Evolutionary conservation across 257 asterid genomes (phyloP), one percentile per base, ranked within the genome.

Genomic region (Mentha longifolia): DNA sequence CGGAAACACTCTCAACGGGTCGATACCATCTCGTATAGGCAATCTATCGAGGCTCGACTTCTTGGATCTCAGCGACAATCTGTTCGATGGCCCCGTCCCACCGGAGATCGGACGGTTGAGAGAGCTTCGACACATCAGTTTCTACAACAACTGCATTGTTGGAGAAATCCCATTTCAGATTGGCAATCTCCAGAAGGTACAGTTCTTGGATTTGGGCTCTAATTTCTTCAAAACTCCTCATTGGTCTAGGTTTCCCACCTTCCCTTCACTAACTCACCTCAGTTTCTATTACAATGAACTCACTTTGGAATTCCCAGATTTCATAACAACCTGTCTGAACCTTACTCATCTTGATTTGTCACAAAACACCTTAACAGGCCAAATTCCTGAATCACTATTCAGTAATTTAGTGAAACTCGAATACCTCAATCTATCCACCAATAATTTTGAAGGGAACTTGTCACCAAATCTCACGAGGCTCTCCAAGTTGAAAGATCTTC

Each of bases 31-130:
- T 31, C 30, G 78, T 43, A 84, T 93, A 61, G 96, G 91, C 16
- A 82, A 56, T 45, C 77, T 83, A 63, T 70, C 85, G 61, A 73
- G 65, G 77, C 83, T 91, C 55, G 67, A 72, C n/a, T 77, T 66
- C 81, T 65, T 91, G 85, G 98, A 93, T 86, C 68, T 93, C 45
- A 74, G 96, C 76, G 79, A 67, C 81, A 93, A 93, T 39, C 2
- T 70, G 3, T 72, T 91, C 0, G 80, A 5, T 0, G 85, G 61
- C 15, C 0, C 72, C 54, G 76, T 91, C 73, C 97, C 98, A 8
- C 39, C 80, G 12, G 89, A 89, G 80, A 87, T 91, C 45, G 96
- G 89, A 3, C 77, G 66, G 11, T 73, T 93, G 84, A 84, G 47
- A 30, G 81, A 72, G 72, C 67, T 93, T 55, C 78, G 61, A 17